These are phyloP conservation scores for Boletellus emodensis DNA, from an alignment of 768 basidiomycete species.

Conservation along the genomic window DNA sequence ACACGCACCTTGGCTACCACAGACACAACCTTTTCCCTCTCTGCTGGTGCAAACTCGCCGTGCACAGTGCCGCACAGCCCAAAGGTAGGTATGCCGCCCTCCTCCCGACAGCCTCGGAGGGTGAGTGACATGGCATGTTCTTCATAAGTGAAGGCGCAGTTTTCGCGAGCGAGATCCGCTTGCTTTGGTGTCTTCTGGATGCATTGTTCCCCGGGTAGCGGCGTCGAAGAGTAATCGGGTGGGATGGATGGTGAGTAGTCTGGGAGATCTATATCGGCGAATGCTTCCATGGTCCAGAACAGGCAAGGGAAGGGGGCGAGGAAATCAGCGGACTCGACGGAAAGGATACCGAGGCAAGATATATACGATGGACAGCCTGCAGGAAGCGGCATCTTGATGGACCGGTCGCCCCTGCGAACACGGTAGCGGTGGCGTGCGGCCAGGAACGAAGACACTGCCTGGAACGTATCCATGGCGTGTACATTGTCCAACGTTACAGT, in stretches of 20 bases:
- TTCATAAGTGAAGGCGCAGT: slow-evolving; percentile 29
- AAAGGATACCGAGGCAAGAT: slow-evolving; percentile 1
- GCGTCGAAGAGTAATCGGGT: slow-evolving; percentile 57
- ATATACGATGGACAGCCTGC: slow-evolving; percentile 22
- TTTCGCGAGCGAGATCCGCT: slow-evolving; percentile 8
- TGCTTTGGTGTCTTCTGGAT: slow-evolving; percentile 45
- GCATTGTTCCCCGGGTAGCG: slow-evolving; percentile 46
- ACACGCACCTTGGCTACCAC: slow-evolving; percentile 26
- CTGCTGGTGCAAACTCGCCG: slow-evolving; percentile 27
- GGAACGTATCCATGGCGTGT: slow-evolving; percentile 4
- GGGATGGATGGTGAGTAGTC: slow-evolving; percentile 52
- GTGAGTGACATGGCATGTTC: slow-evolving; percentile 30
- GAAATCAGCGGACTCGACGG: slow-evolving; percentile 1
- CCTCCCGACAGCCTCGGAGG: slow-evolving; percentile 30
- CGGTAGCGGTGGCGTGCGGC: slow-evolving; percentile 10
- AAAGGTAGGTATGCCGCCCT: slow-evolving; percentile 26
- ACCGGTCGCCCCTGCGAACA: slow-evolving; percentile 1
- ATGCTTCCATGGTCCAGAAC: slow-evolving; percentile 12
- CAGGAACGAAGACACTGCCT: slow-evolving; percentile 15
- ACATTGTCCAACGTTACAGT: neutral
- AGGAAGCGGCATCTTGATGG: slow-evolving; percentile 3
- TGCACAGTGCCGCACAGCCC: slow-evolving; percentile 27
- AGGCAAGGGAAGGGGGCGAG: neutral
- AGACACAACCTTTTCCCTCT: slow-evolving; percentile 26
- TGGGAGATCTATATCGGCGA: slow-evolving; percentile 34